Evolutionary conservation across 768 basidiomycete species (phyloP).

Genomic region (Lentinus brumalis): DNA sequence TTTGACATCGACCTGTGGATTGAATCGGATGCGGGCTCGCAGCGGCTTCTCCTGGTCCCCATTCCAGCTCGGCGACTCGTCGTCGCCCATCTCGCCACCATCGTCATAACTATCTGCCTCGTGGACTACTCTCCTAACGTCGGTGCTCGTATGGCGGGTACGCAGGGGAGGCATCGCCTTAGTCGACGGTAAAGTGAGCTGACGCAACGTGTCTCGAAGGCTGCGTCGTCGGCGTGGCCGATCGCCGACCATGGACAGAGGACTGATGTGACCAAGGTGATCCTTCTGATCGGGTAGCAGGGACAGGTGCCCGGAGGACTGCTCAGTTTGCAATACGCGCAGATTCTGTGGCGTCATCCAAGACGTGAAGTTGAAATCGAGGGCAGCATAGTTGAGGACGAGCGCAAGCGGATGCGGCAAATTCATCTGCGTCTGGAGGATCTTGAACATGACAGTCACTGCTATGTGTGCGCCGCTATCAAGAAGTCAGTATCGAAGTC

Average conservation of each 20-base stretch:
- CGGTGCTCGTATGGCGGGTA: conserved; percentile 4
- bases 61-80: conserved; percentile 41
- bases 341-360: conserved; percentile 92
- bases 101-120: conserved; percentile 36
- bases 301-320: conserved; percentile 80
- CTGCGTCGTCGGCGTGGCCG: conserved; percentile 33
- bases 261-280: conserved; percentile 86
- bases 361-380: conserved; percentile 98
- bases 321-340: conserved; percentile 82
- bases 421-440: conserved; percentile 63
- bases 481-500: conserved; percentile 4
- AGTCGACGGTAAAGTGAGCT: conserved; percentile 14
- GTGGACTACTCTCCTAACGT: not conserved
- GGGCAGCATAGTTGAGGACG: conserved; percentile 86
- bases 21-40: conserved; percentile 66
- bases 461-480: conserved; percentile 86
- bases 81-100: conserved; percentile 54
- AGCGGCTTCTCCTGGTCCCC: conserved; percentile 75
- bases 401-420: conserved; percentile 80
- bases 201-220: conserved; percentile 32
- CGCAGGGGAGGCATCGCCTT: conserved; percentile 13
- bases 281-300: conserved; percentile 75
- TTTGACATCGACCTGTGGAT: conserved; percentile 19
- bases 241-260: conserved; percentile 89
- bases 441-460: conserved; percentile 80